Base-by-base conservation (phyloP, 1,284 basidiomycete species). In the Trichosporon inkin region DNA sequence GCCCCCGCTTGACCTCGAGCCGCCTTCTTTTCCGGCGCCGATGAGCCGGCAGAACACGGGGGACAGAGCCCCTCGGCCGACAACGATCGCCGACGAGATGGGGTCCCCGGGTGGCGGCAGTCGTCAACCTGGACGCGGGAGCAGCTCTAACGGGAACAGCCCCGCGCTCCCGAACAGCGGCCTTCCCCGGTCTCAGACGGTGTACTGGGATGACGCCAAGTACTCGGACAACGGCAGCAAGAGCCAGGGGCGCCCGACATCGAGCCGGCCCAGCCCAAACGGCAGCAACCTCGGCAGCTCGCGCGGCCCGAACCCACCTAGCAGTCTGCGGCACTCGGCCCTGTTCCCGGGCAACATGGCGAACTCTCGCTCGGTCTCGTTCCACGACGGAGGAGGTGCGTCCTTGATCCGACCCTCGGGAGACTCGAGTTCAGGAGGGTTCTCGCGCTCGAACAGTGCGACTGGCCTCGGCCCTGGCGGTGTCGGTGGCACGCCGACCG, bases 181-280 rank as follows among this genome's bases (percentile, higher is more conserved):
- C 2, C 64, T 69, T 28, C 58, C 67, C 2, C 60, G 75, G 17
- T 74, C 73, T 2, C 71, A 73, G 32, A 75, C 75, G 7, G 72
- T 77, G 2, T 77, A 71, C 59, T 77, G 75, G 75, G 73, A 75
- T 53, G 71, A 77, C 32, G 64, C 71, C 10, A 68, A 71, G 24
- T 75, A 70, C 58, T 61, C 65, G 16, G n/a, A 32, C 28, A 19
- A 47, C 47, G 17, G 39, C 49, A 47, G 56, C 22, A 56, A 44
- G 16, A 34, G 57, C 20, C 44, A 53, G 1, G 24, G 35, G 16
- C 32, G 19, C 17, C n/a, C 38, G 16, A 22, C 34, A 6, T 19
- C 17, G 24, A 10, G 36, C 28, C 28, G 28, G 13, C 28, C 52
- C 32, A 35, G 38, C 22, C 32, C 35, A 14, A 41, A 35, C 17